These are phyloP conservation scores for Takakia lepidozioides DNA, from an alignment of 225 moss, liverwort and hornwort genomes.

Conservation along the genomic window DNA sequence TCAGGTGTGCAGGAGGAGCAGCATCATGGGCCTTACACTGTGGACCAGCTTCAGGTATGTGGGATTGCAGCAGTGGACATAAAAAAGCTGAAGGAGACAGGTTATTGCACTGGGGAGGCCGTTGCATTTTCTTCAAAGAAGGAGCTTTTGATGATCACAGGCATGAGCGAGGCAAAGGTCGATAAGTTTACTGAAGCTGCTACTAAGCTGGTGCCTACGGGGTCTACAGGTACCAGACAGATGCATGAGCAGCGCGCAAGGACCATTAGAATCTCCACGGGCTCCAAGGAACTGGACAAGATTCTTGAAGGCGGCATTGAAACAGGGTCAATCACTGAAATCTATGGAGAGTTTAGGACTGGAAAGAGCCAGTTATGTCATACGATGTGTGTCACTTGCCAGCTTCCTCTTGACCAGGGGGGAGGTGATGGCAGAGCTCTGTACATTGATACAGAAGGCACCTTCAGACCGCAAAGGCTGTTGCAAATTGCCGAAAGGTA, in stretches of 20 bases:
- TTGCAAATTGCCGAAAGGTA: slow-evolving; percentile 88
- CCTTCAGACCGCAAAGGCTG: slow-evolving; percentile 79
- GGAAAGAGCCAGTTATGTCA: slow-evolving; percentile 96
- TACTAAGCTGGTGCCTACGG: slow-evolving; percentile 83
- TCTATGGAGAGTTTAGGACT: slow-evolving; percentile 92
- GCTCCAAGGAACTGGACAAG: slow-evolving; percentile 75
- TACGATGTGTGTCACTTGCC: slow-evolving; percentile 89
- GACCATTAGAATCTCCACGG: slow-evolving; percentile 76
- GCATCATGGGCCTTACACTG: slow-evolving; percentile 75
- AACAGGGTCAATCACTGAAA: slow-evolving; percentile 89
- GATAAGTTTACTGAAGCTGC: slow-evolving; percentile 92
- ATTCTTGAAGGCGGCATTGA: slow-evolving; percentile 89
- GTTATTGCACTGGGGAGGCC: slow-evolving; percentile 75
- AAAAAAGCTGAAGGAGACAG: slow-evolving; percentile 88
- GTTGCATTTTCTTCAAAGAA: slow-evolving; percentile 84
- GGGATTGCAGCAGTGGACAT: slow-evolving; percentile 70
- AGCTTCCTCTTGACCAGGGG: slow-evolving; percentile 72
- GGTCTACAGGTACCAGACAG: slow-evolving; percentile 87
- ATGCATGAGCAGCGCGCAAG: slow-evolving; percentile 96
- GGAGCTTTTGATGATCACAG: slow-evolving; percentile 77
- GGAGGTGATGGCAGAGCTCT: slow-evolving; percentile 94
- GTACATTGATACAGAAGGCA: slow-evolving; percentile 90
- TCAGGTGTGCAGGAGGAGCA: slow-evolving; percentile 23
- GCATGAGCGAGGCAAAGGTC: slow-evolving; percentile 84
- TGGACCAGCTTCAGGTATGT: slow-evolving; percentile 70